Conservation (phyloP, 768 basidiomycete species). For the Lactarius sp. region DNA sequence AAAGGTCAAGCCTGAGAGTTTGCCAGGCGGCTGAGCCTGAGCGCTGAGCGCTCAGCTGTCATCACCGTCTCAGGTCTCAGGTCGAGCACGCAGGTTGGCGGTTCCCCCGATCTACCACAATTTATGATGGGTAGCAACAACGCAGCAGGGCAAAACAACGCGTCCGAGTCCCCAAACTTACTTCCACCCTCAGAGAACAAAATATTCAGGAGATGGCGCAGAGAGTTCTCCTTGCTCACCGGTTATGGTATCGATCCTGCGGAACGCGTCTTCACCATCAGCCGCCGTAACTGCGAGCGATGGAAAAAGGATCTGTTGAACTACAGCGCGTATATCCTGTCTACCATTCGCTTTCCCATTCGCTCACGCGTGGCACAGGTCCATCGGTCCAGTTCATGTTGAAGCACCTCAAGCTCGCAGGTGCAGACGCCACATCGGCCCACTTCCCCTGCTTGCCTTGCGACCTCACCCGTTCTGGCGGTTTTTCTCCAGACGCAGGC, state of each 20-base stretch:
- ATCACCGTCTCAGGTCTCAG: background rate
- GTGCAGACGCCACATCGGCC: slow-evolving; percentile 61
- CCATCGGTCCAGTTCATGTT: slow-evolving; percentile 88
- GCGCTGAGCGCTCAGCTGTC: background rate
- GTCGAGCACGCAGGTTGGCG: no score
- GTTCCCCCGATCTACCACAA: background rate
- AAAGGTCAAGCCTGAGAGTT: background rate
- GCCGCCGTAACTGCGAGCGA: slow-evolving; percentile 45
- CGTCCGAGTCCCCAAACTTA: background rate
- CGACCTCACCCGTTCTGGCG: slow-evolving; percentile 66
- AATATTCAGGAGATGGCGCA: slow-evolving; percentile 48
- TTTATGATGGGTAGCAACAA: slow-evolving; percentile 1
- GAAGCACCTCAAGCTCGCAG: slow-evolving; percentile 75
- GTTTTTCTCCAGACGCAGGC: slow-evolving; percentile 72
- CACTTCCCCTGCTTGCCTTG: slow-evolving; percentile 87
- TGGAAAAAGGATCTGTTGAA: slow-evolving; percentile 47
- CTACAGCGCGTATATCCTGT: slow-evolving; percentile 38
- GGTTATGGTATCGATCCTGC: slow-evolving; percentile 47
- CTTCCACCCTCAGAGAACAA: slow-evolving; percentile 26
- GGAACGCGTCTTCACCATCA: slow-evolving; percentile 36
- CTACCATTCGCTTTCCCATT: background rate
- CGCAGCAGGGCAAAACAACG: background rate
- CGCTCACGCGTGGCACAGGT: slow-evolving; percentile 42
- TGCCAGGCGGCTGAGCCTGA: background rate
- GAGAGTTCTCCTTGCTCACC: slow-evolving; percentile 44